Percentiles rank a stretch among this genome's conserved stretches.
phyloP scores from a whole-genome alignment of 768 basidiomycete species.

The Auricularia cornea region DNA sequence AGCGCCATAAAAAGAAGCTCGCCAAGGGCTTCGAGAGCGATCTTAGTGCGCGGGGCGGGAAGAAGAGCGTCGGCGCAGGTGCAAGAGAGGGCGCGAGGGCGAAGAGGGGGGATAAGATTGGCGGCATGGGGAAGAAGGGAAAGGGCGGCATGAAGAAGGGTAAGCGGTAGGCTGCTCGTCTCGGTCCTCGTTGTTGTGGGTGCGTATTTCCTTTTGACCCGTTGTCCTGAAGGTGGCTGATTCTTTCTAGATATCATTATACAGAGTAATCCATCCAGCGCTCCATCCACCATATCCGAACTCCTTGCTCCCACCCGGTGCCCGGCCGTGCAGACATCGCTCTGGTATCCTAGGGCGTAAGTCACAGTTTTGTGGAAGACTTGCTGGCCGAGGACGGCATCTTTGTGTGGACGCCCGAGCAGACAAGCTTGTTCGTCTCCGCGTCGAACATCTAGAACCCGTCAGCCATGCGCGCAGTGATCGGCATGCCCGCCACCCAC shows the following conservation, averaged over 20 bases:
- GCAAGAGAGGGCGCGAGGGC: constrained; percentile 55
- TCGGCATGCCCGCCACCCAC: background rate
- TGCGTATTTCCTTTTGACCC: too few species aligned
- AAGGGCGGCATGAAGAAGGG: constrained; percentile 2
- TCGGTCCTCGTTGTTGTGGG: too few species aligned
- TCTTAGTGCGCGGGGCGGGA: constrained; percentile 35
- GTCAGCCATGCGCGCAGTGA: background rate
- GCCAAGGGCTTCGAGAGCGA: constrained; percentile 50
- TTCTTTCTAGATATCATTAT: too few species aligned
- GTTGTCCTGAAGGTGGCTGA: too few species aligned
- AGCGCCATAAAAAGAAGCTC: constrained; percentile 27
- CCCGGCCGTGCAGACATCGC: too few species aligned
- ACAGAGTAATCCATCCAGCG: too few species aligned
- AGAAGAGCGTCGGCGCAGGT: constrained; percentile 56
- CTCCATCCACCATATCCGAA: too few species aligned
- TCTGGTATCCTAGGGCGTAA: too few species aligned
- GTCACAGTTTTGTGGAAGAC: background rate
- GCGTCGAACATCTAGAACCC: background rate
- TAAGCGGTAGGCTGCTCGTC: background rate
- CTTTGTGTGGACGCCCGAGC: background rate
- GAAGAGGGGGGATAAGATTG: constrained; percentile 50
- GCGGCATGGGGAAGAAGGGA: constrained; percentile 43
- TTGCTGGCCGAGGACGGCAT: background rate
- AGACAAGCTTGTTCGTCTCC: background rate
- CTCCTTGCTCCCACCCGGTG: too few species aligned